These are phyloP conservation scores for Fusarium sp. DNA, from an alignment of 2,329 filamentous ascomycete species.

Conservation along the genomic window DNA sequence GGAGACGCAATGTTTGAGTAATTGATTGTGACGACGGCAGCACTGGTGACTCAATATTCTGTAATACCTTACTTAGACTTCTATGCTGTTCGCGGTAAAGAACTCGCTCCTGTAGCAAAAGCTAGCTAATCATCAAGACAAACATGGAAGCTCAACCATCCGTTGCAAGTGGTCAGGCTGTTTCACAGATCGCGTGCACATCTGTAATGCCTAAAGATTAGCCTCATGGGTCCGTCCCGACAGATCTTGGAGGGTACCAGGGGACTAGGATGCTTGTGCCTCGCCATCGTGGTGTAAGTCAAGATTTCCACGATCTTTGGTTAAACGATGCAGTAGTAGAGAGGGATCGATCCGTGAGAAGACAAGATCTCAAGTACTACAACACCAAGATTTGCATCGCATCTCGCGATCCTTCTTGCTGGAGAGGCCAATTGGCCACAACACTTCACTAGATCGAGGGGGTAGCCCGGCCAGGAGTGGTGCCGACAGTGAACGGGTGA, in stretches of 20 bases:
- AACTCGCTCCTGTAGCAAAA: not conserved
- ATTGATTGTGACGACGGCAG: not conserved
- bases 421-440: not conserved
- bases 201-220: not conserved
- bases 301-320: not conserved
- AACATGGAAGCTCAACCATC: conserved; percentile 6
- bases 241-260: not conserved
- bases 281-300: not conserved
- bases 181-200: not conserved
- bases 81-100: not conserved
- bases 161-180: not conserved
- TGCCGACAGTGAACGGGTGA: conserved; percentile 11
- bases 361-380: conserved; percentile 6
- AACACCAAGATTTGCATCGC: conserved; percentile 10
- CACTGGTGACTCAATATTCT: not conserved
- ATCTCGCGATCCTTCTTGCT: conserved; percentile 3
- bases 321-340: not conserved
- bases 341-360: not conserved
- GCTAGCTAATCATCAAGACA: not conserved
- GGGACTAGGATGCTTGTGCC: not conserved
- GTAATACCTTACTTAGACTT: not conserved
- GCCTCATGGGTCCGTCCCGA: conserved; percentile 1
- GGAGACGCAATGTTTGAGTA: not conserved
- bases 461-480: conserved; percentile 1
- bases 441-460: not conserved